Base-by-base conservation (phyloP, 2,329 filamentous ascomycete species). In the Penicillium sp. region DNA sequence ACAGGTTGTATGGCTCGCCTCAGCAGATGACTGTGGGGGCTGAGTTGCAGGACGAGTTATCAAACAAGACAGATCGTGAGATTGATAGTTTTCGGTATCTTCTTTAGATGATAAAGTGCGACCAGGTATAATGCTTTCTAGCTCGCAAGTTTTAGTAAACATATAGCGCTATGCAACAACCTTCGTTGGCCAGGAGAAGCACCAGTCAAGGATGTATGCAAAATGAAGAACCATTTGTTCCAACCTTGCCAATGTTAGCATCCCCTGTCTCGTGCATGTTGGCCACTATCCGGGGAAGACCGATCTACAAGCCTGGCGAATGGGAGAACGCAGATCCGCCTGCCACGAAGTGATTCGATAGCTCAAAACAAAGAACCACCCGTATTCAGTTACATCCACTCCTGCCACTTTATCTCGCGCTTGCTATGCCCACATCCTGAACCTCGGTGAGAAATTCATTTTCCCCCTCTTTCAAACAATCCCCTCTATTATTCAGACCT, bases 261-360 rank as follows among this genome's bases (percentile, higher is more conserved):
- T 31, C 30, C 30, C 30, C 12, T 31, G 30, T 31, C 30, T 31
- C 30, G 30, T 12, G 30, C 30, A 31, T 12, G 1, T 28, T 10
- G 30, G 30, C 12, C 11, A 31, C 11, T 31, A 31, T 31, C 12
- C 30, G 30, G 30, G 30, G 30, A 31, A 31, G 30, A 1, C 5
- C 30, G 30, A 14, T 31, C 30, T 95, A 96, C 66, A 74, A 80
- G 42, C 78, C 84, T 1, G 90, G 91, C 0, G 69, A 87, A 43
- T 96, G 90, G 91, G 91, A 96, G 64, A 78, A 79, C n/a, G 91
- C 91, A 7, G 91, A 90, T 93, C 96, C 60, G 71, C 75, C 31
- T 40, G 16, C 9, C 28, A 25, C 62, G 69, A 33, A 70, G 67
- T 9, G 4, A 10, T 37, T 44, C 12, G 45, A 33, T 28, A 3